Percentiles rank a stretch among this genome's conserved stretches.
Evolutionary conservation across 2,329 filamentous ascomycete genomes (phyloP).

Genomic region (Corynespora cassiicola): DNA sequence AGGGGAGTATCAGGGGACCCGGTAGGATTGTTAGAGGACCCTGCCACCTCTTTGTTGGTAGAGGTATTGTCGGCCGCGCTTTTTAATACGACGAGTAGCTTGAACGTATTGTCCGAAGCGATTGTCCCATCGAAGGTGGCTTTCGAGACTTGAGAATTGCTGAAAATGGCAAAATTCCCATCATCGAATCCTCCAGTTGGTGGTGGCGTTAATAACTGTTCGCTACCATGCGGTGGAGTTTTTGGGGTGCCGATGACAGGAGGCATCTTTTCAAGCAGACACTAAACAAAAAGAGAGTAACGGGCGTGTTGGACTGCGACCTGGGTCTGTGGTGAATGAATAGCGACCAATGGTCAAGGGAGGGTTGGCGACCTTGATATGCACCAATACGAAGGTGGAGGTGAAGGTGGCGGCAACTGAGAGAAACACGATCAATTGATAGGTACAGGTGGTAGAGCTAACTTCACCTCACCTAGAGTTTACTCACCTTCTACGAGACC

Average conservation of each 20-base stretch:
- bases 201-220: slow-evolving; percentile 25
- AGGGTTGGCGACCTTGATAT: neutral
- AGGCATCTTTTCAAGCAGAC: neutral
- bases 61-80: neutral
- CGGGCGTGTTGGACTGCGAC: too few species aligned
- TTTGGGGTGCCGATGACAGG: neutral
- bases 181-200: slow-evolving; percentile 17
- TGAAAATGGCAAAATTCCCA: too few species aligned
- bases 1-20: neutral
- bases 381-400: neutral
- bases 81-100: too few species aligned
- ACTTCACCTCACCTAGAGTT: too few species aligned
- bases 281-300: neutral
- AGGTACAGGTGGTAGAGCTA: too few species aligned
- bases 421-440: too few species aligned
- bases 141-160: too few species aligned
- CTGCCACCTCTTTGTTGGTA: neutral
- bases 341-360: neutral
- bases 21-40: slow-evolving; percentile 1
- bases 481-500: too few species aligned
- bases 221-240: neutral
- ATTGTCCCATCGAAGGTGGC: too few species aligned
- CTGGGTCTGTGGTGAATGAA: too few species aligned
- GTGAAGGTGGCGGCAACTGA: too few species aligned
- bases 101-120: too few species aligned